Base-by-base conservation (phyloP, 345 rosid species). In the Heritiera littoralis region DNA sequence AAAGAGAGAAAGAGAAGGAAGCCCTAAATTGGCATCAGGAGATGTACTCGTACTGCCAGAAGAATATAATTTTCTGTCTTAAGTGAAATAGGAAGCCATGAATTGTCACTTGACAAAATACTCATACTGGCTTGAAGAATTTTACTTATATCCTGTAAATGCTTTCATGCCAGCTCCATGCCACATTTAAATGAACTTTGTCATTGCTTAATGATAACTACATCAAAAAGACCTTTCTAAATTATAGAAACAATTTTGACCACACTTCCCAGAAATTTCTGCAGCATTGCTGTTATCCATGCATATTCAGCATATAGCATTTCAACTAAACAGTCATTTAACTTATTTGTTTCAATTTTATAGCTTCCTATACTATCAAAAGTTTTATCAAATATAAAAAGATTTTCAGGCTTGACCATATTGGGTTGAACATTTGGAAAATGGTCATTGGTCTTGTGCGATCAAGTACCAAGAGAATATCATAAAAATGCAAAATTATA, bases 141-240 rank as follows among this genome's bases (percentile, higher is more conserved):
- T 45, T 68, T n/a, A 71, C 74, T 71, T 6, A 30, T 43, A 70
- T 46, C n/a, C 18, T 58, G 13, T 28, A 70, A 70, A 40, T 70
- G 20, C 41, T 14, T 70, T 69, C 32, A 46, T 20, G 17, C 13
- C 58, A 28, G 20, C 41, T 49, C 74, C 40, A 48, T 14, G 28
- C 64, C 46, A 55, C 30, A 55, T 32, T 30, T 71, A 28, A 49
- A 54, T n/a, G 23, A 5, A 46, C 18, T 55, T 73, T 54, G 14
- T 17, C 60, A 73, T 55, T 35, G 17, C 56, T 35, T 54, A 17
- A 35, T 54, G 30, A 72, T 9, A 52, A 72, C 76, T 72, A 72
- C 63, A 54, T 28, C 40, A 14, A 72, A 55, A 54, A 55, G 6
- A 69, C 12, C 11, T 17, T 9, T 18, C 20, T 15, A 8, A 32